Percentiles rank a stretch among this genome's conserved stretches.
phyloP scores from a whole-genome alignment of 169 alveolate genomes.

The Eimeria praecox region DNA sequence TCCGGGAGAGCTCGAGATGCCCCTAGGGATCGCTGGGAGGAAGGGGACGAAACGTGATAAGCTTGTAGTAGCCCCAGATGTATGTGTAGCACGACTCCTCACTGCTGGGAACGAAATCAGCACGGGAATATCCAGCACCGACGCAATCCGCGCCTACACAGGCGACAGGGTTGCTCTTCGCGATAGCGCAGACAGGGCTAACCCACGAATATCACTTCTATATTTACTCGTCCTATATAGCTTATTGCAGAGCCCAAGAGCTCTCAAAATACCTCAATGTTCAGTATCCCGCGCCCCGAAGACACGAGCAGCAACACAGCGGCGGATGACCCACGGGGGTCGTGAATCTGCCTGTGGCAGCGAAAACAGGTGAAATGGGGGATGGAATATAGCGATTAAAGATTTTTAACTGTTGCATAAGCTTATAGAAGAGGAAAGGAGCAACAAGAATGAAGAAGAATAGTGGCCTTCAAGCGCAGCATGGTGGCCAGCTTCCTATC shows the following conservation, averaged over 20 bases:
- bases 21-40: background rate
- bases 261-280: constrained; percentile 16
- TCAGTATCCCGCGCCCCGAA: constrained; percentile 37
- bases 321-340: constrained; percentile 67
- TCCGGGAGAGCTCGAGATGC: constrained; percentile 23
- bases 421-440: background rate
- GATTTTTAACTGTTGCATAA: background rate
- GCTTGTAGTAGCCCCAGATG: background rate
- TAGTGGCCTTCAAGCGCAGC: background rate
- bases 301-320: constrained; percentile 31
- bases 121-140: background rate
- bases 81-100: background rate
- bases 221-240: background rate
- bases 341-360: background rate
- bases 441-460: constrained; percentile 27
- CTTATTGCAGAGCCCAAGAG: background rate
- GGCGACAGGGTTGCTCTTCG: background rate
- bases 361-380: background rate
- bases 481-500: constrained; percentile 70
- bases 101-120: background rate
- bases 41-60: background rate
- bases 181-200: background rate
- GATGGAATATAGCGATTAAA: background rate
- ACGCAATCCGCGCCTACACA: constrained; percentile 2
- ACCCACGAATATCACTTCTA: constrained; percentile 37